These are phyloP conservation scores for Inga leiocalycina DNA, from an alignment of 306 rosid species.

Conservation along the genomic window DNA sequence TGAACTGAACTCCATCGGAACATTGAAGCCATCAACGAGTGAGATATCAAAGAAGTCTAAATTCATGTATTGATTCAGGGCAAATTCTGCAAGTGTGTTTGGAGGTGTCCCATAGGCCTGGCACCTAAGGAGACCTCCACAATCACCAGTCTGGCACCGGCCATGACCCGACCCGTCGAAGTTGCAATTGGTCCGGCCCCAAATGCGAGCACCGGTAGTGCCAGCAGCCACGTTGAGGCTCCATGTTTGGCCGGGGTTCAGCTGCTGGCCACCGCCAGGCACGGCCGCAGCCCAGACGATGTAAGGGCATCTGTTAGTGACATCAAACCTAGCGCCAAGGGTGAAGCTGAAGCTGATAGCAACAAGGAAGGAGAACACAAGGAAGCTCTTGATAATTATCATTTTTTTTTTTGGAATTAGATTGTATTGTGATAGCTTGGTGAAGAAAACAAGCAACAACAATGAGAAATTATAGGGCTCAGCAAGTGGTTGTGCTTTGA, in stretches of 20 bases:
- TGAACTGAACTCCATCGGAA: slow-evolving; percentile 49
- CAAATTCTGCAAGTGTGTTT: slow-evolving; percentile 55
- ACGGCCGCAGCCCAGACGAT: slow-evolving; percentile 51
- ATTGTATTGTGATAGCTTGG: no score
- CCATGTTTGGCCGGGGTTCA: slow-evolving; percentile 34
- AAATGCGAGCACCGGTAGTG: slow-evolving; percentile 34
- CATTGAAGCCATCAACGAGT: slow-evolving; percentile 47
- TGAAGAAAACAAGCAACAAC: no score
- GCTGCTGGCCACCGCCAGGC: slow-evolving; percentile 41
- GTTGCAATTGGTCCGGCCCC: slow-evolving; percentile 58
- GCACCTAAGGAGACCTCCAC: slow-evolving; percentile 36
- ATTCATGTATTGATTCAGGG: slow-evolving; percentile 34
- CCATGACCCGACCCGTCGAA: slow-evolving; percentile 49
- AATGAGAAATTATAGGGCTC: no score
- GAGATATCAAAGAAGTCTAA: slow-evolving; percentile 48
- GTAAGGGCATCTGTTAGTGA: slow-evolving; percentile 45
- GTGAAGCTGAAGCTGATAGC: neutral
- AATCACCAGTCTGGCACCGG: slow-evolving; percentile 59
- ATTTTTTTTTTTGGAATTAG: neutral
- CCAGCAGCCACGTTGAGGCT: slow-evolving; percentile 19
- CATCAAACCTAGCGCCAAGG: slow-evolving; percentile 30
- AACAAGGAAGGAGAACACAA: neutral
- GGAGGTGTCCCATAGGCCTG: slow-evolving; percentile 44
- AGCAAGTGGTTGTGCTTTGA: no score
- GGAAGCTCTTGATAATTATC: neutral